Conservation (phyloP, 257 asterid species). For the Solanum bukasovii region DNA sequence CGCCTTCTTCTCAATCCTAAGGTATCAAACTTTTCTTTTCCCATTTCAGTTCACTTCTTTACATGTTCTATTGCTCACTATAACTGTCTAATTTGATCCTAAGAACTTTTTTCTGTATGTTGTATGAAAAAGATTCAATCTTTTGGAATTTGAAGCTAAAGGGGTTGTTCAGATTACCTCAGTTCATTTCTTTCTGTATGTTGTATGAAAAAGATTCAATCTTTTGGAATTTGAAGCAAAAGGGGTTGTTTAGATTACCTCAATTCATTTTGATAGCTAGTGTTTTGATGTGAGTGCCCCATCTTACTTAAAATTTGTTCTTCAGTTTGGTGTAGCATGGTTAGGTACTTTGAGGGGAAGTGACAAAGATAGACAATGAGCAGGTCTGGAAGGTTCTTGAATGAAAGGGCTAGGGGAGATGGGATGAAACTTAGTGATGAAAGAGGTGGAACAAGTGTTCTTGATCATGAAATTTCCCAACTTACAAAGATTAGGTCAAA, state of each 20-base stretch:
- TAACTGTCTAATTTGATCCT: background rate
- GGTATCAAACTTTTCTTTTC: background rate
- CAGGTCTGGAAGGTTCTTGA: constrained; percentile 30
- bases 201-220: no score
- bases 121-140: background rate
- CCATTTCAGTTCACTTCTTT: background rate
- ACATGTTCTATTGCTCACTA: background rate
- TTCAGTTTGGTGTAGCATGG: background rate
- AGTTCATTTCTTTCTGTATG: background rate
- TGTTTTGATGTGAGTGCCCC: background rate
- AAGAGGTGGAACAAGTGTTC: constrained; percentile 4
- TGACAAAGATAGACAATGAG: constrained; percentile 27
- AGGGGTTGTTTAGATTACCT: background rate
- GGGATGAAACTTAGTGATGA: constrained; percentile 13
- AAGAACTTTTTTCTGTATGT: background rate
- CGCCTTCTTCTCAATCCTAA: background rate
- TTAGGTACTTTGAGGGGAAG: background rate
- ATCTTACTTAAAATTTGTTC: background rate
- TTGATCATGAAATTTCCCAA: constrained; percentile 54
- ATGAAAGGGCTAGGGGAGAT: constrained; percentile 15
- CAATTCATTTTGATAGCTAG: background rate
- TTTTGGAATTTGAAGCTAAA: background rate
- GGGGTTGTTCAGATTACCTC: background rate
- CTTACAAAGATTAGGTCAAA: constrained; percentile 37
- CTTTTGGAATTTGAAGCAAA: background rate